Base-by-base conservation (phyloP, 2,329 filamentous ascomycete species). In the Hyphodiscus sp. region DNA sequence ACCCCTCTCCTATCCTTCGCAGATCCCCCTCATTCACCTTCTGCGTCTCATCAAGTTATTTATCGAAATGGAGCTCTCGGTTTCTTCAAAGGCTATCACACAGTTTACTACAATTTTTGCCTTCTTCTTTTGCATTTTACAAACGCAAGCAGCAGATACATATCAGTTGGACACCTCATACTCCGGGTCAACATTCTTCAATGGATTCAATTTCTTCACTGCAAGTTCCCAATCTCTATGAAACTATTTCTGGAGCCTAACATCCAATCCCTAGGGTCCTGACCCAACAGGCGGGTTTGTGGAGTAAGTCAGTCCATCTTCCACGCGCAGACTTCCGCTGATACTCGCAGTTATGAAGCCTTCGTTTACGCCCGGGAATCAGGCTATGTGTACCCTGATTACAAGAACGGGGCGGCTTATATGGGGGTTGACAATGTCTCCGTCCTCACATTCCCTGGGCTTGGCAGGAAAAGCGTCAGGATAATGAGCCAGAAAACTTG, bases 401-500 rank as follows among this genome's bases (percentile, higher is more conserved):
- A 38, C 33, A 5, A 38, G 46, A 72, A 78, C 55, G 72, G 73
- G 48, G 74, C 74, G 53, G 72, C 88, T 61, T 86, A 83, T 66
- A 79, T 91, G 53, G 85, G 86, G 41, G 83, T 86, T 45, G 87
- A 91, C 69, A 70, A 77, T 64, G 76, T 68, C 48, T 84, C 81
- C n/a, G 20, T 47, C 13, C 49, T 63, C 20, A 41, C 54, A 9
- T 45, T 30, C 44, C 29, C 60, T 68, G 59, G 76, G 76, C 1
- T 64, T 70, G 88, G 87, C 33, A 68, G 77, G 26, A 73, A 74
- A 7, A 87, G 83, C 60, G 78, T 91, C 42, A 79, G 86, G 19
- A 69, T 91, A n/a, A 80, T 81, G 48, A 86, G 82, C 67, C 83
- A 80, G 52, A 74, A 79, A 49, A 68, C 73, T 3, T 91, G 83